A percentile compares a stretch with the other conserved stretches of the same genome.
phyloP scores from a whole-genome alignment of 371 early-diverging fungal genomes.

The Zopfochytrium polystomum region DNA sequence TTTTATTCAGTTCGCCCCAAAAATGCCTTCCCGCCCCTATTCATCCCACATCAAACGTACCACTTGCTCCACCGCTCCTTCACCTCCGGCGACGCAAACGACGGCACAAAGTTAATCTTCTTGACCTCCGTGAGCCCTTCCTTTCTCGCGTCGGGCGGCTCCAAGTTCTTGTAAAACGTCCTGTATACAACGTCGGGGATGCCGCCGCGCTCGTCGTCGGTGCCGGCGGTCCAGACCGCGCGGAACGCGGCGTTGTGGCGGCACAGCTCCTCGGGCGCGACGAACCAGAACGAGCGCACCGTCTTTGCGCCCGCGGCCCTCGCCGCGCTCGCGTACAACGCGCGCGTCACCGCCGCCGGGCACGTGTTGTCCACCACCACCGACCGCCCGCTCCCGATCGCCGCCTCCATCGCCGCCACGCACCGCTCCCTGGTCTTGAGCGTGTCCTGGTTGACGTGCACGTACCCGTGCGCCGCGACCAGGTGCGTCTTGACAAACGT shows the following conservation, averaged over 20 bases:
- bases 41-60: slow-evolving; percentile 34
- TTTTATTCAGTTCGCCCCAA: no score
- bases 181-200: slow-evolving; percentile 59
- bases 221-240: slow-evolving; percentile 28
- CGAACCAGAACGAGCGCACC: slow-evolving; percentile 68
- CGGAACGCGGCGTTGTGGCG: slow-evolving; percentile 77
- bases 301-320: slow-evolving; percentile 45
- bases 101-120: slow-evolving; percentile 60
- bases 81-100: slow-evolving; percentile 47
- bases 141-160: slow-evolving; percentile 43
- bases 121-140: slow-evolving; percentile 65
- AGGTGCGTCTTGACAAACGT: slow-evolving; percentile 64
- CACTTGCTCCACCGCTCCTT: slow-evolving; percentile 47
- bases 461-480: slow-evolving; percentile 62
- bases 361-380: slow-evolving; percentile 80
- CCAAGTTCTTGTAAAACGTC: slow-evolving; percentile 49
- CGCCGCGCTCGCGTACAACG: slow-evolving; percentile 64
- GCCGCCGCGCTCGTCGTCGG: slow-evolving; percentile 3
- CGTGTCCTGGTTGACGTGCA: slow-evolving; percentile 80
- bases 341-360: slow-evolving; percentile 60
- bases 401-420: slow-evolving; percentile 50
- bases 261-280: slow-evolving; percentile 59
- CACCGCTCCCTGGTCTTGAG: slow-evolving; percentile 74
- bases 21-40: not conserved
- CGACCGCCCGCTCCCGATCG: slow-evolving; percentile 49